Evolutionary conservation across 805 yeast species (phyloP).

Genomic region (Sugiyamaella floridensis): DNA sequence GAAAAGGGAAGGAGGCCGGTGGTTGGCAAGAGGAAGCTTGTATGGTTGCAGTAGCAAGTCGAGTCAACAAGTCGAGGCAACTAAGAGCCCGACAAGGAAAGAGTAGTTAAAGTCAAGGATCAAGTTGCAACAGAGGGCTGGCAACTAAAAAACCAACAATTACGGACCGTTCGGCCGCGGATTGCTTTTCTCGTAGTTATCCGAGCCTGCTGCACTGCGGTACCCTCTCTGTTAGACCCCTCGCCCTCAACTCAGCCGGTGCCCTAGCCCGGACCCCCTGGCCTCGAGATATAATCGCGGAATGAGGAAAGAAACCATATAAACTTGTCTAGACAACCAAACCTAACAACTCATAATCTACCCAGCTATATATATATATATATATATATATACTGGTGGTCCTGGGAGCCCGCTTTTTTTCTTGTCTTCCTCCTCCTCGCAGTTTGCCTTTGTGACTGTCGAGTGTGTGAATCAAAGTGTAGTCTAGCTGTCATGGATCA

Average conservation of each 20-base stretch:
- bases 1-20: neutral
- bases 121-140: too few relatives aligned
- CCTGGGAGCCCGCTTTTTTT: neutral
- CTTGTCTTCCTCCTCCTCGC: neutral
- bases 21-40: neutral
- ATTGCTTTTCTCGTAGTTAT: neutral
- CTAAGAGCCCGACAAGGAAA: too few relatives aligned
- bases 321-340: neutral
- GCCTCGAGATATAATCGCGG: neutral
- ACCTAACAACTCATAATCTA: neutral
- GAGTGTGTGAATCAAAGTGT: too few relatives aligned
- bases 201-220: neutral
- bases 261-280: neutral
- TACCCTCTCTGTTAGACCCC: neutral
- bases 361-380: too few relatives aligned
- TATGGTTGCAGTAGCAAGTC: neutral
- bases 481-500: too few relatives aligned
- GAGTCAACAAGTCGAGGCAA: too few relatives aligned
- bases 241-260: neutral
- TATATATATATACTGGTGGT: too few relatives aligned
- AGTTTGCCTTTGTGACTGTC: neutral
- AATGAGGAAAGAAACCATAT: neutral
- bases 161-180: too few relatives aligned
- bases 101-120: too few relatives aligned
- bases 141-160: too few relatives aligned